phyloP scores from a whole-genome alignment of 352 stramenopile species.

The Plasmopara muralis region DNA sequence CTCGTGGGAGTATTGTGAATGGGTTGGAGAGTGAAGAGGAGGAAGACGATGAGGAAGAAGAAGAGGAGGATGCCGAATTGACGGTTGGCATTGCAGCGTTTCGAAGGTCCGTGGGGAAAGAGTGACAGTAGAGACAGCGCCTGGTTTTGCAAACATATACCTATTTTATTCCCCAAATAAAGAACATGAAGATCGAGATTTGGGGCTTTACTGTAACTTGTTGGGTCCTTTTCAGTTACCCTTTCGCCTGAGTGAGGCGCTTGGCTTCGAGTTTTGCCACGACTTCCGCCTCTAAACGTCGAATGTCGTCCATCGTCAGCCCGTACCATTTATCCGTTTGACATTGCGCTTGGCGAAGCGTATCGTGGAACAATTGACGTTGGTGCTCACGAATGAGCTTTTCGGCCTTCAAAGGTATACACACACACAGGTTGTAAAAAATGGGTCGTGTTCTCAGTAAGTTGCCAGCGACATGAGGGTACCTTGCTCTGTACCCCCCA shows the following conservation, averaged over 20 bases:
- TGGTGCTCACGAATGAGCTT: constrained; percentile 81
- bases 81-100: constrained; percentile 34
- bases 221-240: constrained; percentile 30
- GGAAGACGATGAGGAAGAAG: constrained; percentile 36
- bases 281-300: constrained; percentile 63
- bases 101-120: constrained; percentile 25
- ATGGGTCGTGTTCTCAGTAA: too few species aligned
- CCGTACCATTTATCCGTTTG: constrained; percentile 79
- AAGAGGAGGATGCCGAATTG: constrained; percentile 37
- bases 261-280: constrained; percentile 74
- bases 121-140: not conserved
- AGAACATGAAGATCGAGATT: not conserved
- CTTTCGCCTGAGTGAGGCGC: constrained; percentile 35
- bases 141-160: not conserved
- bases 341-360: constrained; percentile 65
- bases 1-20: constrained; percentile 47
- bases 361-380: constrained; percentile 75
- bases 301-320: constrained; percentile 81
- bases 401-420: constrained; percentile 34
- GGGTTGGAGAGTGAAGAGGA: constrained; percentile 18
- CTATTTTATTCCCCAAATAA: not conserved
- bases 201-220: not conserved
- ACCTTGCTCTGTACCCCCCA: constrained; percentile 79
- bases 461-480: not conserved
- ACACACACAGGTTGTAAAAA: too few species aligned